phyloP scores from a whole-genome alignment of 169 alveolate genomes.

The Eimeria sp. region DNA sequence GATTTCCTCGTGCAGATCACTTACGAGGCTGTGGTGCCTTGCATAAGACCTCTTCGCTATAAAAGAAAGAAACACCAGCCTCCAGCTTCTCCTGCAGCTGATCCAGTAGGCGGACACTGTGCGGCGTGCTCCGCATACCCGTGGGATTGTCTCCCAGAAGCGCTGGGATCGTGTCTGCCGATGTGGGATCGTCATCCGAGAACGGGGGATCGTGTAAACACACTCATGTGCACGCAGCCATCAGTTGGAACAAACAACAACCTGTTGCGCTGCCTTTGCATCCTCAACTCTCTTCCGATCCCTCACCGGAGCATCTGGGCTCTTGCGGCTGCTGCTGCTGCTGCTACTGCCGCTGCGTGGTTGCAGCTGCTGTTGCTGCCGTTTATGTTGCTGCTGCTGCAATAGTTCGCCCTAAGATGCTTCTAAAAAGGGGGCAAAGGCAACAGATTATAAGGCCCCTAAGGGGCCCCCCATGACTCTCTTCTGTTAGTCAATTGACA shows the following conservation, averaged over 20 bases:
- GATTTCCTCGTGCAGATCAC: neutral
- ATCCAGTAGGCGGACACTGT: neutral
- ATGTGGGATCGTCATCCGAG: neutral
- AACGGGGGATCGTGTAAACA: neutral
- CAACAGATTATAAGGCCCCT: conserved; percentile 13
- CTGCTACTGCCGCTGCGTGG: neutral
- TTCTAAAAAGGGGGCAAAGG: neutral
- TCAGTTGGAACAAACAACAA: neutral
- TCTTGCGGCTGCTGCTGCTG: neutral
- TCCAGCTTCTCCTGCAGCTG: neutral
- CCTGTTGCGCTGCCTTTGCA: neutral
- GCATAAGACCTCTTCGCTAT: neutral
- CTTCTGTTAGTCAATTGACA: neutral
- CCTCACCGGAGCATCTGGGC: neutral
- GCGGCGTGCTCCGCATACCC: neutral
- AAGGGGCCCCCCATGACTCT: conserved; percentile 49
- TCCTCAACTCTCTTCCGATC: neutral
- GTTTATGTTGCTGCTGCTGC: conserved; percentile 28
- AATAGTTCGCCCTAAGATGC: conserved; percentile 20
- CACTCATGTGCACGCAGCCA: neutral
- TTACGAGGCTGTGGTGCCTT: neutral
- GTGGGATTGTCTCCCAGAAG: neutral
- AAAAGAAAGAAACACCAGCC: neutral
- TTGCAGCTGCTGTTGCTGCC: neutral
- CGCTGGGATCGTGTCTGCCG: neutral